Percentiles rank a stretch among this genome's conserved stretches.
These are phyloP conservation scores for Ophiostoma quercus DNA, from an alignment of 2,329 filamentous ascomycete species.

Conservation along the genomic window DNA sequence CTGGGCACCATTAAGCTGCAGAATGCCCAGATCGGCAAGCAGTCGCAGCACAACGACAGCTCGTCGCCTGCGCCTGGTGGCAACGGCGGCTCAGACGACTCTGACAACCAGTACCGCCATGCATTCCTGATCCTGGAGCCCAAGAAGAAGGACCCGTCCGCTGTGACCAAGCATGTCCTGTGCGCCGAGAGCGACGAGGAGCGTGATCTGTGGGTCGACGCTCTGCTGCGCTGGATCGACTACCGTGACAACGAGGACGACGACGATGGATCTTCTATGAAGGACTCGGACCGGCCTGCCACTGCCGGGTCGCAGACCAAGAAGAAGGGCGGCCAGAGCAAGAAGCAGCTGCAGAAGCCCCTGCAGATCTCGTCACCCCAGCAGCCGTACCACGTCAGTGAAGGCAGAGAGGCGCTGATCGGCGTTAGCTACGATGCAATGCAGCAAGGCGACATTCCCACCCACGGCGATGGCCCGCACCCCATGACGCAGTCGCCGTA, in stretches of 20 bases:
- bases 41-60: conserved; percentile 61
- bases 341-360: conserved; percentile 40
- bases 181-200: conserved; percentile 93
- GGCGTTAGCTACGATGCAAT: conserved; percentile 55
- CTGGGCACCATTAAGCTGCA: conserved; percentile 89
- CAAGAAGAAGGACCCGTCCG: conserved; percentile 89
- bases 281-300: conserved; percentile 40
- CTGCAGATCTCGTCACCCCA: conserved; percentile 32
- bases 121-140: conserved; percentile 93
- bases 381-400: conserved; percentile 26
- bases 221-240: conserved; percentile 83
- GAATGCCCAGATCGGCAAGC: conserved; percentile 89
- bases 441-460: conserved; percentile 45
- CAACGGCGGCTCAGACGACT: conserved; percentile 56
- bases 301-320: conserved; percentile 38
- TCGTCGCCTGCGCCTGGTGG: conserved; percentile 53
- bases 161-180: conserved; percentile 84
- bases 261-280: conserved; percentile 31
- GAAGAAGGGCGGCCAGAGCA: conserved; percentile 38
- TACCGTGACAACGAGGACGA: conserved; percentile 59
- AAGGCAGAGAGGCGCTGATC: conserved; percentile 44
- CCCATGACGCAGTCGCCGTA: not conserved
- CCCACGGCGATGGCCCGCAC: not conserved
- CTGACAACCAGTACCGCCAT: conserved; percentile 92
- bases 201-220: conserved; percentile 89